Conservation (phyloP, 441 rosid species). For the Adansonia grandidieri region DNA sequence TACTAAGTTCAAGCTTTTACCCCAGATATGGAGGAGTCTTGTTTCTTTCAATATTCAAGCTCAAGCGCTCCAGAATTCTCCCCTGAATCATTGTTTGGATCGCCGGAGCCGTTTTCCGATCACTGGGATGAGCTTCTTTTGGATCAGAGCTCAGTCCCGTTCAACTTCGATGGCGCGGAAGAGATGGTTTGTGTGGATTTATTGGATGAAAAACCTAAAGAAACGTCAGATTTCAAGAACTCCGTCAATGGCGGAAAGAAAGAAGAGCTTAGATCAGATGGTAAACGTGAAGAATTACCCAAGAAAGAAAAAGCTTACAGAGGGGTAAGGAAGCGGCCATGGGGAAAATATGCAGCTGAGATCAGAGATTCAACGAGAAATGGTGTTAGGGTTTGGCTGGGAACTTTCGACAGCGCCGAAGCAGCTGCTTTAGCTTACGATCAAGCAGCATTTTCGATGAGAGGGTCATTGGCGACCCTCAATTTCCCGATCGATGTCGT, state of each 20-base stretch:
- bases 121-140: slow-evolving; percentile 37
- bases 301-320: slow-evolving; percentile 58
- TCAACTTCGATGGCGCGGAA: slow-evolving; percentile 40
- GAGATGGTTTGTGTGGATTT: slow-evolving; percentile 43
- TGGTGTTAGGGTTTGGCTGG: slow-evolving; percentile 86
- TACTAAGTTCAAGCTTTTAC: no score
- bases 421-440: slow-evolving; percentile 90
- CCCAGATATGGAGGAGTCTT: slow-evolving; percentile 44
- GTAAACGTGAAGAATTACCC: slow-evolving; percentile 22
- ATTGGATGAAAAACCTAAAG: slow-evolving; percentile 25
- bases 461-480: slow-evolving; percentile 70
- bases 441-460: slow-evolving; percentile 80
- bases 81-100: slow-evolving; percentile 35
- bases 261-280: slow-evolving; percentile 49
- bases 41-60: slow-evolving; percentile 28
- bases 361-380: slow-evolving; percentile 85
- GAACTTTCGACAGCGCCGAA: slow-evolving; percentile 78
- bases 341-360: slow-evolving; percentile 93
- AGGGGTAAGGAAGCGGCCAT: slow-evolving; percentile 82
- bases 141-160: slow-evolving; percentile 34
- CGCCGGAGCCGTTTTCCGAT: slow-evolving; percentile 25
- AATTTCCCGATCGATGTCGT: slow-evolving; percentile 79
- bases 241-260: slow-evolving; percentile 37
- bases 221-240: slow-evolving; percentile 35
- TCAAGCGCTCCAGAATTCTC: slow-evolving; percentile 31